Base-by-base conservation (phyloP, 2,329 filamentous ascomycete genomes). In the Ceratocystis cubensis region DNA sequence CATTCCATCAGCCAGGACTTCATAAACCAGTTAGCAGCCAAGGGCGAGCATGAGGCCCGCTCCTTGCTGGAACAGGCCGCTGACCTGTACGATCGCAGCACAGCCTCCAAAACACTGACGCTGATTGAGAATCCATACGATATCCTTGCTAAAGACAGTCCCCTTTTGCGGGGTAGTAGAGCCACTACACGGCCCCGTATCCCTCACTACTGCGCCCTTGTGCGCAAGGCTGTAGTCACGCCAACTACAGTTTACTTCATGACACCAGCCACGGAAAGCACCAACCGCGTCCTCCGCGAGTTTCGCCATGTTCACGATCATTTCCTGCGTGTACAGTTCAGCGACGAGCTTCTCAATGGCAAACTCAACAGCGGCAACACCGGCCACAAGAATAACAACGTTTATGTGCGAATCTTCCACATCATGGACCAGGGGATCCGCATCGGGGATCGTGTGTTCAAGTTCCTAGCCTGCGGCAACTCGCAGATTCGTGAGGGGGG, bases 381-480 rank as follows among this genome's bases (percentile, higher is more conserved):
- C 1, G 81, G 80, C 45, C 76, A 80, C 46, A 79, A 79, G 15
- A 85, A 87, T 69, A 82, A 91, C 67, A 83, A 88, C 65, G 74
- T 96, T 0, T 96, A 89, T 74, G 84, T 84, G 30, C 83, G 91
- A 13, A 81, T 96, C 22, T 84, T 84, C 69, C 82, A 87, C 61
- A 83, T 87, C 0, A 78, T 97, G 72, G 80, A 77, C 57, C 83
- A 94, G 66, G 94, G 94, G 0, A 93, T 99, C 70, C 80, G 80
- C 0, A 86, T 99, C 63, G 94, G 90, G 3, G 88, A 87, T 69
- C 86, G 90, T 6, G 84, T 84, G 67, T 99, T 91, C 74, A 83
- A 93, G 70, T 97, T 97, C 70, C 82, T 99, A 30, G 94, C 93
- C 0, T 96, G 92, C 76, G 93, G 94, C 0, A 97, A 94, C 74